Evolutionary conservation across 2,329 filamentous ascomycete species (phyloP), one percentile per base, ranked within the genome.

Genomic region (Nothomitra cinnamomea): DNA sequence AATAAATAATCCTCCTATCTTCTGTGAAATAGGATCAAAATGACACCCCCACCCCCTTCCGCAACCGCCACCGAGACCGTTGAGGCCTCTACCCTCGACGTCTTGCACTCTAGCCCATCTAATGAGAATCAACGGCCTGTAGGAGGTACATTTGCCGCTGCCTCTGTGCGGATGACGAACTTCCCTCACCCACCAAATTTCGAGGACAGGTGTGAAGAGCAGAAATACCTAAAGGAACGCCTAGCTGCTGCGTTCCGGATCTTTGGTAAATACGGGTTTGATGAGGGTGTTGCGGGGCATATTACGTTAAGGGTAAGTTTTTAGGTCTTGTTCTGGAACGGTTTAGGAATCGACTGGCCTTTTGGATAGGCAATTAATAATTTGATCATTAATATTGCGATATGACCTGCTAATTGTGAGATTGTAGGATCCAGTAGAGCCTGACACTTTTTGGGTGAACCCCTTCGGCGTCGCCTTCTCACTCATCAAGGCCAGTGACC

Each of bases 371-470:
- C n/a, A n/a, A n/a, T n/a, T n/a, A n/a, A n/a, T n/a, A n/a, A n/a
- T n/a, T n/a, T n/a, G n/a, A n/a, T n/a, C n/a, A n/a, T n/a, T n/a
- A n/a, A n/a, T n/a, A n/a, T n/a, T n/a, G n/a, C n/a, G n/a, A n/a
- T n/a, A n/a, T n/a, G n/a, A n/a, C n/a, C n/a, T n/a, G 28, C 28
- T 32, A 32, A 32, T 32, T 32, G 28, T 5, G 28, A 32, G 4
- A 4, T 4, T 10, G 28, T 17, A 61, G 57, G 76, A 82, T 57
- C 79, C 79, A 0, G 72, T 82, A 5, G 72, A 79, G 40, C 74
- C 76, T 0, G 64, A 68, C 3, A 76, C 72, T 0, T 82, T 82
- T 66, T 82, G 79, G 80, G 77, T 84, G 3, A 83, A 83, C 58
- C 80, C 80, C 0, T 80, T 83, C 54, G 79, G 79, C 10, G 71